A percentile compares a stretch with the other conserved stretches of the same genome.
phyloP scores from a whole-genome alignment of 192 early-diverging fungal species.

The Coemansia furcata region DNA sequence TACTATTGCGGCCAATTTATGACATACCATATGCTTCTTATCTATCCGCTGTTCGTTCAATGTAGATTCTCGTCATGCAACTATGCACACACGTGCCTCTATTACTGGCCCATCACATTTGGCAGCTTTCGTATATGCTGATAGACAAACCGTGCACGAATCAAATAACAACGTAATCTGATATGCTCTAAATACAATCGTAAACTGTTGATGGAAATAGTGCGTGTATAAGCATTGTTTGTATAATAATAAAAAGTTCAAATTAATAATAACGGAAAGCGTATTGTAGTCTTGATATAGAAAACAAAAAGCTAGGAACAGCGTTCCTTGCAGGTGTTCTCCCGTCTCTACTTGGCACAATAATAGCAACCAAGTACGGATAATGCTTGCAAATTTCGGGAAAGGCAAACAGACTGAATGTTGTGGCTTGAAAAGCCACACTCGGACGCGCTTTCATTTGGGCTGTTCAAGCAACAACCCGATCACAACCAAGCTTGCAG shows the following conservation, averaged over 20 bases:
- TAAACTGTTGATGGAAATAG: background rate
- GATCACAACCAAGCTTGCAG: background rate
- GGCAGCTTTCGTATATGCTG: background rate
- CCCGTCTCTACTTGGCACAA: background rate
- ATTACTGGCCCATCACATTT: background rate
- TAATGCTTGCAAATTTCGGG: background rate
- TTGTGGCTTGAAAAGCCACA: background rate
- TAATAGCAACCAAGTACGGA: background rate
- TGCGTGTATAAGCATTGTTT: background rate
- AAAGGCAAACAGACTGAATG: background rate
- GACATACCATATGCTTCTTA: background rate
- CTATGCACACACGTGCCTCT: background rate
- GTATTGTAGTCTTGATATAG: background rate
- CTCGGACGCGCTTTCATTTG: background rate
- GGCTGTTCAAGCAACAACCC: background rate
- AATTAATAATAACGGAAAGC: background rate
- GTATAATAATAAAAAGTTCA: no score
- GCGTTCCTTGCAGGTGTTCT: conserved; percentile 2
- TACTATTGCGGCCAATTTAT: conserved; percentile 1
- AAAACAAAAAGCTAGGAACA: background rate
- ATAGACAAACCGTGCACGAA: background rate
- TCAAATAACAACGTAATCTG: background rate
- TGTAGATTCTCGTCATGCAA: background rate
- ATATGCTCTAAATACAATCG: background rate
- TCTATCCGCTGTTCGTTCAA: background rate